Base-by-base conservation (phyloP, 495 filamentous ascomycete genomes). In the Lasiosphaeria ovina region DNA sequence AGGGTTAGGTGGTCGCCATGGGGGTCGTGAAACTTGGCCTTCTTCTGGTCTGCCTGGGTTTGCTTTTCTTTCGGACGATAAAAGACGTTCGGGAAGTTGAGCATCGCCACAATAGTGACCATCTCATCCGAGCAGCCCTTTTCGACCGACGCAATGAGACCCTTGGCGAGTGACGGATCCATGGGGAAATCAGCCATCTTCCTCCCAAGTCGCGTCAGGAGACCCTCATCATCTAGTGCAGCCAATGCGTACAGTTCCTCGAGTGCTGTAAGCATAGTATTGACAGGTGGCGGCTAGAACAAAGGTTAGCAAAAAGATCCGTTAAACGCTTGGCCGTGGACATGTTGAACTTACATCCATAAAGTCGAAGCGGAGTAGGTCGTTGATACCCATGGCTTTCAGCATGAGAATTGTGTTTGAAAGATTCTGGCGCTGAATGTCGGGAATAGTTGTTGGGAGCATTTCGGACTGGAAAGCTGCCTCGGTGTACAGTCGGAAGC, bases 131-230 rank as follows among this genome's bases (percentile, higher is more conserved):
- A 91, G 71, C 94, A 99, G 12, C 87, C 82, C 64, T 95, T 82
- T 11, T 96, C 89, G 4, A 93, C 91, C 0, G 91, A 91, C 3
- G 86, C 87, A 51, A 99, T 94, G 1, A 98, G 80, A 4, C 92
- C 87, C 75, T 98, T 98, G 32, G 92, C 90, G 3, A 97, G 80
- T 4, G 89, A 82, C 4, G 94, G 94, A 47, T 87, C 84, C 85
- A 87, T 97, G 11, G 95, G 94, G 77, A 98, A 97, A 66, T 98
- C 95, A 35, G 94, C 93, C 93, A 98, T 97, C 75, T 96, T 96
- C 17, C 94, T 85, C 6, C 94, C 94, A 8, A 96, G 81, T 5
- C 95, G 86, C 16, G 95, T 99, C 1, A 99, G 75, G 3, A 99
- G 85, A 35, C 94, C 94, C 82, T 99, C 94, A 63, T 99, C 94